phyloP scores from a whole-genome alignment of 169 alveolate species.

The Plasmodium gonderi region DNA sequence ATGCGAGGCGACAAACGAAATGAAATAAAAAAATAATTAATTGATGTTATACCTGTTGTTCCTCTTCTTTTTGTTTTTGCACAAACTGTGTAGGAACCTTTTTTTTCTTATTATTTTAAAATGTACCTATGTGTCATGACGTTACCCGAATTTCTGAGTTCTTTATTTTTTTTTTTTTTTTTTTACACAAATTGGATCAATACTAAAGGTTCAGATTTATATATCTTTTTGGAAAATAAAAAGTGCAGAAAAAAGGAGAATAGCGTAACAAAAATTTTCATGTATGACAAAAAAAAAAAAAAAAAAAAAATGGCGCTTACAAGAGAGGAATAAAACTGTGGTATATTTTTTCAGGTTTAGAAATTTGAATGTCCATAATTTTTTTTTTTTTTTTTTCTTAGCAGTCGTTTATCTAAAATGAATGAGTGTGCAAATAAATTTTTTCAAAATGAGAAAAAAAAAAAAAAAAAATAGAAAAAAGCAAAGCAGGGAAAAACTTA shows the following conservation, averaged over 20 bases:
- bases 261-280: no score
- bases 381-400: background rate
- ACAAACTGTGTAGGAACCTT: background rate
- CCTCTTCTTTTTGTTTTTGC: background rate
- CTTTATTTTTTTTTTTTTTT: background rate
- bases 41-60: background rate
- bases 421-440: no score
- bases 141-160: background rate
- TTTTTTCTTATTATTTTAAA: background rate
- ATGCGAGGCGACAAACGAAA: background rate
- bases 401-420: no score
- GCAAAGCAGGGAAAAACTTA: background rate
- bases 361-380: background rate
- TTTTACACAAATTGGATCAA: background rate
- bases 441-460: no score
- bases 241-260: background rate
- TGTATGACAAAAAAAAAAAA: background rate
- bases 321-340: background rate
- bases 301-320: background rate
- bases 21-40: background rate
- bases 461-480: background rate
- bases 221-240: background rate
- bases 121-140: background rate
- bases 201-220: background rate
- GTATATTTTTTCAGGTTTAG: background rate